These are phyloP conservation scores for Lichtheimia hyalospora DNA, from an alignment of 371 early-diverging fungal species.

Conservation along the genomic window DNA sequence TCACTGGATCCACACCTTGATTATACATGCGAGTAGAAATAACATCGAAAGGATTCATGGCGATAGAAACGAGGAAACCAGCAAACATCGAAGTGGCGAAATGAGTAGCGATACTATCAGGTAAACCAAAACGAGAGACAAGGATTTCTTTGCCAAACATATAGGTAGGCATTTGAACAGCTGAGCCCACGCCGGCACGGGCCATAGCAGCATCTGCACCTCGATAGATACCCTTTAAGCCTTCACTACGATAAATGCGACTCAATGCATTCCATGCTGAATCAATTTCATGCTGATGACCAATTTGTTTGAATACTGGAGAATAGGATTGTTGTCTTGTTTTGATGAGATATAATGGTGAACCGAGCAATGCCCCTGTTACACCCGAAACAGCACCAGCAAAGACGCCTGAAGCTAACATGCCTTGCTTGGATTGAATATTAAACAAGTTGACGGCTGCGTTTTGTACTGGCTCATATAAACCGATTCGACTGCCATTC, in stretches of 20 bases:
- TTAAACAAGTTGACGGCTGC: slow-evolving; percentile 19
- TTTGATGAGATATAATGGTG: slow-evolving; percentile 91
- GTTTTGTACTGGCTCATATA: slow-evolving; percentile 78
- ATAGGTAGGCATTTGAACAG: slow-evolving; percentile 91
- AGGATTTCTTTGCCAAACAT: slow-evolving; percentile 77
- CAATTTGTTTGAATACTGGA: slow-evolving; percentile 71
- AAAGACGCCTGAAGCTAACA: slow-evolving; percentile 62
- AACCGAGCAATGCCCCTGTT: slow-evolving; percentile 81
- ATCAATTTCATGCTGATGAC: slow-evolving; percentile 87
- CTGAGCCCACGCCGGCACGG: slow-evolving; percentile 88
- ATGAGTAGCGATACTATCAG: slow-evolving; percentile 70
- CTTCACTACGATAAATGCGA: slow-evolving; percentile 68
- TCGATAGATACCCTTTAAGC: slow-evolving; percentile 80
- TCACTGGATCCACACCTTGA: slow-evolving; percentile 71
- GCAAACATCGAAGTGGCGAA: slow-evolving; percentile 80
- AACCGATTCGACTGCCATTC: slow-evolving; percentile 91
- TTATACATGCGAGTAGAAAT: slow-evolving; percentile 95
- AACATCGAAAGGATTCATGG: slow-evolving; percentile 98
- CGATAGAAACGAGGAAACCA: slow-evolving; percentile 83
- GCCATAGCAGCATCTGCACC: slow-evolving; percentile 91
- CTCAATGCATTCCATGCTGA: slow-evolving; percentile 66
- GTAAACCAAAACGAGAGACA: slow-evolving; percentile 58
- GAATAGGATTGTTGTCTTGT: slow-evolving; percentile 94
- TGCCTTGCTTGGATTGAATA: slow-evolving; percentile 22
- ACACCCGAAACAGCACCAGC: slow-evolving; percentile 72